Evolutionary conservation across 2,329 filamentous ascomycete species (phyloP).

Genomic region (Penicillium sp.): DNA sequence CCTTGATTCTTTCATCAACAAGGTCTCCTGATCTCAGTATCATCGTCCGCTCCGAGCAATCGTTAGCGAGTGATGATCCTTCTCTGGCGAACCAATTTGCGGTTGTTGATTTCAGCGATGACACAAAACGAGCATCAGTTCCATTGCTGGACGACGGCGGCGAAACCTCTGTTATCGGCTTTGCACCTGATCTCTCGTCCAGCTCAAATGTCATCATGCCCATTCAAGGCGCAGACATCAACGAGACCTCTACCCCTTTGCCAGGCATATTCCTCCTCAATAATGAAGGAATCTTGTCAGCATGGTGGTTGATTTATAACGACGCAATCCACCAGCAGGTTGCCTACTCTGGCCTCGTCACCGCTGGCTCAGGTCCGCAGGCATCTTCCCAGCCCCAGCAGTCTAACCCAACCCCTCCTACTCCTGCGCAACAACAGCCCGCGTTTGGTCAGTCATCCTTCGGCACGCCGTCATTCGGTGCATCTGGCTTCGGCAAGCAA

Average conservation of each 20-base stretch:
- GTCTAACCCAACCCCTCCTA: slow-evolving; percentile 5
- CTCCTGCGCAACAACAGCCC: slow-evolving; percentile 16
- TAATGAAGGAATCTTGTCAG: slow-evolving; percentile 77
- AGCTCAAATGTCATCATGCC: slow-evolving; percentile 76
- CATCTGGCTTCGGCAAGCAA: slow-evolving; percentile 38
- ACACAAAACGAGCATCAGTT: slow-evolving; percentile 74
- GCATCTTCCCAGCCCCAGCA: slow-evolving; percentile 14
- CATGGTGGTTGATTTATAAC: slow-evolving; percentile 91
- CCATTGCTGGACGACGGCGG: slow-evolving; percentile 64
- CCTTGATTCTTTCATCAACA: slow-evolving; percentile 79
- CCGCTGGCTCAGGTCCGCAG: slow-evolving; percentile 16
- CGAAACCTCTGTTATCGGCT: slow-evolving; percentile 76
- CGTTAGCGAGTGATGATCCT: slow-evolving; percentile 61
- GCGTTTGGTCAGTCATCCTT: slow-evolving; percentile 29
- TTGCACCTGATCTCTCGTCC: slow-evolving; percentile 78
- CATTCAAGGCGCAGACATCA: slow-evolving; percentile 73
- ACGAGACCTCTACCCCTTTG: slow-evolving; percentile 74
- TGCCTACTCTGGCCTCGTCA: slow-evolving; percentile 68
- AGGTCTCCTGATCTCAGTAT: slow-evolving; percentile 76
- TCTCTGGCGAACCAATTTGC: slow-evolving; percentile 69
- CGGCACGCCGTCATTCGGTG: slow-evolving; percentile 28
- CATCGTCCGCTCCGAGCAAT: slow-evolving; percentile 68
- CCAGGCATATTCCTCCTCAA: slow-evolving; percentile 84
- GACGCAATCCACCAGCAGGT: slow-evolving; percentile 75
- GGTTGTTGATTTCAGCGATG: slow-evolving; percentile 55